phyloP scores from a whole-genome alignment of 140 eudicot species.

The Erigeron philadelphicus region DNA sequence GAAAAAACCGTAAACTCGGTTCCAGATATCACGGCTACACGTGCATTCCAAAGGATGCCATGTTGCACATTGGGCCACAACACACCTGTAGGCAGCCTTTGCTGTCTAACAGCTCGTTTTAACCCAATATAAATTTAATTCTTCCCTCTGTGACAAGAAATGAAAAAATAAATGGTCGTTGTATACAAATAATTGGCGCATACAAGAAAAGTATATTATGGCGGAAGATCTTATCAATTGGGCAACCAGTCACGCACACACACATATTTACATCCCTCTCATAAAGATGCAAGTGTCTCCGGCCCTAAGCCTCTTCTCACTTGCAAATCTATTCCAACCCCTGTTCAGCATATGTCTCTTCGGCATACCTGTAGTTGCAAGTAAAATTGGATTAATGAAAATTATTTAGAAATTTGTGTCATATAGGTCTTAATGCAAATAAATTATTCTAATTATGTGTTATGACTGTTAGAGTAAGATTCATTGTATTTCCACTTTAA shows the following conservation, averaged over 20 bases:
- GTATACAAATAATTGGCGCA: neutral
- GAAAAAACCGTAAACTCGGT: conserved; percentile 30
- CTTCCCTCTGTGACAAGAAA: conserved; percentile 25
- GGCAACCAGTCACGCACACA: neutral
- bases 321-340: conserved; percentile 39
- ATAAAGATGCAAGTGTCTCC: conserved; percentile 37
- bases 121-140: conserved; percentile 32
- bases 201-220: neutral
- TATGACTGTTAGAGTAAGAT: neutral
- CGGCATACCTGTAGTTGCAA: conserved; percentile 32
- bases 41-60: conserved; percentile 33
- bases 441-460: neutral
- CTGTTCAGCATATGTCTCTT: conserved; percentile 30
- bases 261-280: conserved; percentile 5
- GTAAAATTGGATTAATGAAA: neutral
- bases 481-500: neutral
- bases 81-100: conserved; percentile 13
- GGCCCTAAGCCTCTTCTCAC: conserved; percentile 28
- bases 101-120: conserved; percentile 26
- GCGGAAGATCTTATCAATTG: neutral
- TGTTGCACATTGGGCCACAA: conserved; percentile 29
- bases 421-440: neutral
- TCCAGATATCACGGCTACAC: conserved; percentile 21
- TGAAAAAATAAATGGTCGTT: neutral
- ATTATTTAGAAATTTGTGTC: neutral